Evolutionary conservation across 2,329 filamentous ascomycete genomes (phyloP), one percentile per base, ranked within the genome.

Genomic region (Talaromyces sp.): DNA sequence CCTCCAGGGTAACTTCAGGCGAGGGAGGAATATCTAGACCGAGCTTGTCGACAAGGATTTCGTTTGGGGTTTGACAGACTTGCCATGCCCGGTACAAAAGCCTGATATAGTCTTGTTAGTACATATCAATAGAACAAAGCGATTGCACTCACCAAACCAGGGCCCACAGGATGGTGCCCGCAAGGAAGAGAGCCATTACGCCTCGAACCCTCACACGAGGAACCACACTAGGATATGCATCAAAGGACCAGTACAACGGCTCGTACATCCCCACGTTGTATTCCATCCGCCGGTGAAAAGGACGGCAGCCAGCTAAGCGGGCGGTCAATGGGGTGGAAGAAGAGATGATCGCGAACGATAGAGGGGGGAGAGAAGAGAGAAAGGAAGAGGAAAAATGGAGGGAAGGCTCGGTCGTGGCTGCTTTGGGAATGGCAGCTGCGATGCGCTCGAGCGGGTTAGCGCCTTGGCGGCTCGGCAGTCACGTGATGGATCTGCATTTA

Each of bases 21-120:
- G 92, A 85, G 68, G 93, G 89, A 67, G 95, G 95, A 61, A 99
- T 94, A 75, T 99, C 95, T 75, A 98, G 89, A 67, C 94, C 93
- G 58, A 99, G 88, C 59, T 97, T 91, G 71, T 89, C 89, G 72
- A 98, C 93, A 58, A 99, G 87, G 69, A 96, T 89, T 65, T 94
- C 91, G 65, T 97, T 92, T 27, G 94, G 93, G 72, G 94, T 97
- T 79, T 91, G 90, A 63, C 97, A 84, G 43, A 96, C 95, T 75
- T 93, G 91, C 81, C 91, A 92, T 68, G 92, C 91, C 75, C 95
- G 89, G 76, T 91, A 90, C 67, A 93, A 84, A 67, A 97, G 85
- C 92, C 92, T 95, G 25, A 10, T 17, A 54, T 19, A 47, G 19
- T 31, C 62, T 68, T 36, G 68, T 63, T 58, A 68, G 27, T 43